phyloP scores from a whole-genome alignment of 805 yeast species.

The Saccharomycopsis lassenensis region DNA sequence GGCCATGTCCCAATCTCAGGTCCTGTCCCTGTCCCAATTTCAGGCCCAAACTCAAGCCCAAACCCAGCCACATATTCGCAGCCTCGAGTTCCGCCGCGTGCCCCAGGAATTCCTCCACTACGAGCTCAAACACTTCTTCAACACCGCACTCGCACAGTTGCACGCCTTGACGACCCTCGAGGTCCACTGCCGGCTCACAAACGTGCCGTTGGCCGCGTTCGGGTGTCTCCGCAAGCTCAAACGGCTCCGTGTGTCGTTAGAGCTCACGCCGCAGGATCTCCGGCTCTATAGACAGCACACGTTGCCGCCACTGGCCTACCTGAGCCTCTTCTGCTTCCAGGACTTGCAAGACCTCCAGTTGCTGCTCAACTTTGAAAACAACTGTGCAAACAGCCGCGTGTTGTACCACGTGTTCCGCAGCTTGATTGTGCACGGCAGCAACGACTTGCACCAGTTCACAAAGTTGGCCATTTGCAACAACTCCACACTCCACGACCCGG shows the following conservation, averaged over 20 bases:
- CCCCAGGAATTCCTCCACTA: constrained; percentile 11
- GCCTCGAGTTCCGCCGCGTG: constrained; percentile 1
- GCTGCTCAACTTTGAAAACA: constrained; percentile 12
- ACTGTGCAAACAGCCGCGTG: constrained; percentile 7
- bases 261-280: constrained; percentile 2
- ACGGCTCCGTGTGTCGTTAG: constrained; percentile 2
- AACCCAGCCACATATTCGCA: background rate
- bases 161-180: background rate
- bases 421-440: constrained; percentile 7
- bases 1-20: background rate
- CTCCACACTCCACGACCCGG: constrained; percentile 9
- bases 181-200: constrained; percentile 4
- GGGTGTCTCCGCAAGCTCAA: background rate
- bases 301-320: background rate
- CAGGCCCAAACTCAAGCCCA: background rate
- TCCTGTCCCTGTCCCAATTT: background rate
- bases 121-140: constrained; percentile 3
- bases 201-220: constrained; percentile 1
- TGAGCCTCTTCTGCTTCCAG: constrained; percentile 6
- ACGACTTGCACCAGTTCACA: background rate
- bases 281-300: background rate
- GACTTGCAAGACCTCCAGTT: constrained; percentile 4
- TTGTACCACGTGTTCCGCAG: constrained; percentile 8
- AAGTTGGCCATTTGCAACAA: constrained; percentile 4
- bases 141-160: constrained; percentile 1